Conservation (phyloP, 2,329 filamentous ascomycete species). For the Fusarium fujikuroi region DNA sequence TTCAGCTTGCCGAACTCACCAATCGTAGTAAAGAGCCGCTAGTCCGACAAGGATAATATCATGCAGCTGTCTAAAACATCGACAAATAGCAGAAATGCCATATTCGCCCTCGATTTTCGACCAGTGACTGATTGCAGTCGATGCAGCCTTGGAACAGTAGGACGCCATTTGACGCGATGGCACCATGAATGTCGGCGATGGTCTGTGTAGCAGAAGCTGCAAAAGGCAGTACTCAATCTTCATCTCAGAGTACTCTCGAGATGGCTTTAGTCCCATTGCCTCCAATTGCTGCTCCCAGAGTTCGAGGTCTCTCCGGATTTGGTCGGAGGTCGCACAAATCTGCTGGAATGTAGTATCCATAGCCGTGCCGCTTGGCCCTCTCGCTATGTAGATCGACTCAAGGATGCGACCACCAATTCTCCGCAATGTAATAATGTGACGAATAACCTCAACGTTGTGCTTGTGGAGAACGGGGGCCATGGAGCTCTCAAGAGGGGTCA, state of each 20-base stretch:
- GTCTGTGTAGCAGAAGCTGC: not conserved
- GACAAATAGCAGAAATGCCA: not conserved
- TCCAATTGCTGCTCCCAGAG: not conserved
- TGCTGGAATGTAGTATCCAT: constrained; percentile 11
- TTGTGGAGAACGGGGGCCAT: not conserved
- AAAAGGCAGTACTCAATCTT: constrained; percentile 7
- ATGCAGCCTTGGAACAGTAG: not conserved
- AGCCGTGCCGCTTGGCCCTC: not conserved
- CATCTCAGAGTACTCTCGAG: not conserved
- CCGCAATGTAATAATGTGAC: not conserved
- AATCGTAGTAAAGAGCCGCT: constrained; percentile 1
- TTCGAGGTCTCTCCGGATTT: not conserved
- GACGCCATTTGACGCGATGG: not conserved
- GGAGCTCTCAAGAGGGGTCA: not conserved
- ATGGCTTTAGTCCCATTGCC: not conserved
- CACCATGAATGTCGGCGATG: not conserved
- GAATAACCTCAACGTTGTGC: not conserved
- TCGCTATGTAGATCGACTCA: constrained; percentile 4
- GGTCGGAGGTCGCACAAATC: not conserved
- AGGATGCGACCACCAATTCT: not conserved
- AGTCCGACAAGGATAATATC: not conserved
- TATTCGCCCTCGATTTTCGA: not conserved
- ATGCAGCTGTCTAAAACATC: constrained; percentile 4
- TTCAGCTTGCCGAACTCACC: not conserved
- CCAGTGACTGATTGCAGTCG: not conserved